Percentiles rank a stretch among this genome's conserved stretches.
Evolutionary conservation across 345 rosid species (phyloP).

Genomic region (Excoecaria cochinchinensis): DNA sequence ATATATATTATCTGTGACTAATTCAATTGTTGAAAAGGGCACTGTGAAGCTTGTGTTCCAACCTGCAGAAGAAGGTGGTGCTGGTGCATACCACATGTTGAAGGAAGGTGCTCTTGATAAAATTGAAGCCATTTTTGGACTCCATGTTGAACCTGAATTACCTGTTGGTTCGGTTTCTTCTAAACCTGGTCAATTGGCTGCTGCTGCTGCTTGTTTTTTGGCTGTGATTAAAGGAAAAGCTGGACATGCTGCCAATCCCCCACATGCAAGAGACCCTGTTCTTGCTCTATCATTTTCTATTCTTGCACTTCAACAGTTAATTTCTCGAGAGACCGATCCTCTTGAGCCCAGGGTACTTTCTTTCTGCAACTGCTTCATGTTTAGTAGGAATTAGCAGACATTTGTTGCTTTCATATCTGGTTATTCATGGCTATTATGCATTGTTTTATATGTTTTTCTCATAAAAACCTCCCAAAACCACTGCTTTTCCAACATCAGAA

Average conservation of each 20-base stretch:
- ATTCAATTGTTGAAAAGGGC: slow-evolving; percentile 25
- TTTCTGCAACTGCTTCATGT: background rate
- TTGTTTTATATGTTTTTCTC: background rate
- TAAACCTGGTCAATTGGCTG: slow-evolving; percentile 54
- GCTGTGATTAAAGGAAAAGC: slow-evolving; percentile 43
- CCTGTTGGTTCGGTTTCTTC: slow-evolving; percentile 46
- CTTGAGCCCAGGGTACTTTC: slow-evolving; percentile 40
- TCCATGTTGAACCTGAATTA: slow-evolving; percentile 41
- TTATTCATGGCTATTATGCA: background rate
- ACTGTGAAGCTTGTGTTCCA: slow-evolving; percentile 61
- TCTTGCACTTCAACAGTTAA: slow-evolving; percentile 50
- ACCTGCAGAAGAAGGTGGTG: slow-evolving; percentile 59
- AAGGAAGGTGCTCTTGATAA: slow-evolving; percentile 49
- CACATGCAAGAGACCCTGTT: slow-evolving; percentile 42
- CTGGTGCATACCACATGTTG: slow-evolving; percentile 55
- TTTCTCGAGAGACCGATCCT: slow-evolving; percentile 64
- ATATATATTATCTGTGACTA: too few relatives aligned
- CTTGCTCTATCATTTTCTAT: slow-evolving; percentile 45
- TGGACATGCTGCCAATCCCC: slow-evolving; percentile 54
- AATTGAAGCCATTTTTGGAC: slow-evolving; percentile 46
- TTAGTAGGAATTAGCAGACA: background rate
- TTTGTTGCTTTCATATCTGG: too few relatives aligned
- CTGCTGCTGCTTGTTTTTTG: slow-evolving; percentile 42
- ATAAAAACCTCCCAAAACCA: too few relatives aligned
- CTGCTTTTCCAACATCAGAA: too few relatives aligned